Evolutionary conservation across 768 basidiomycete species (phyloP).

Genomic region (Tylopilus subfusipes): DNA sequence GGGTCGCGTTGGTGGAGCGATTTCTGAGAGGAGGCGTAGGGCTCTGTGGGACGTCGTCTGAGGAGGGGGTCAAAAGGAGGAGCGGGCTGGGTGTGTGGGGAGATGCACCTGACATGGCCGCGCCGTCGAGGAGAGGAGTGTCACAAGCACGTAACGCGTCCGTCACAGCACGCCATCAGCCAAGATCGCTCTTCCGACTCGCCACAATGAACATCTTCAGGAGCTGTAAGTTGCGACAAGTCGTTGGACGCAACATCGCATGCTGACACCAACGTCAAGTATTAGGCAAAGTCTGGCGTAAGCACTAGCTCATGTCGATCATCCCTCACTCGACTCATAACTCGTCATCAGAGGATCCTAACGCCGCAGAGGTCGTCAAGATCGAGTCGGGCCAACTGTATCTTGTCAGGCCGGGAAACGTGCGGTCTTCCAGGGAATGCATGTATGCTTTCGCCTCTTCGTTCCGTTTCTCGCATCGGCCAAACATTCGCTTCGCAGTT

Average conservation of each 20-base stretch:
- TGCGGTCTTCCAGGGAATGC: conserved; percentile 93
- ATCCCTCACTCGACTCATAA: conserved; percentile 22
- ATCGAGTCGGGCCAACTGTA: conserved; percentile 89
- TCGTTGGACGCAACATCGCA: conserved; percentile 1
- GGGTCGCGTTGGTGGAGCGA: conserved; percentile 10
- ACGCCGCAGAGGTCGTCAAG: conserved; percentile 93
- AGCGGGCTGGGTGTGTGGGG: neutral
- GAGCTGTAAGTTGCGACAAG: conserved; percentile 53
- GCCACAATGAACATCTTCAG: conserved; percentile 79
- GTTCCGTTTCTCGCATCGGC: neutral
- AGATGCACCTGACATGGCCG: conserved; percentile 19
- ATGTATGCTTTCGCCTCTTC: conserved; percentile 56
- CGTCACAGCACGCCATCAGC: conserved; percentile 19
- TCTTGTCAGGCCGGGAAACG: conserved; percentile 85
- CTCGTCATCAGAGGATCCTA: conserved; percentile 72
- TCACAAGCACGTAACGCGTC: conserved; percentile 28
- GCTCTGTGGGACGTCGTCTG: conserved; percentile 3
- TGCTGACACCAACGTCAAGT: conserved; percentile 46
- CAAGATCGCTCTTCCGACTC: conserved; percentile 18
- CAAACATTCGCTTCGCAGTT: conserved; percentile 46
- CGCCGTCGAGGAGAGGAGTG: conserved; percentile 2
- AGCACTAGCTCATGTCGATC: conserved; percentile 36
- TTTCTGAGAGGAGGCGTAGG: conserved; percentile 16
- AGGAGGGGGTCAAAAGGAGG: neutral
- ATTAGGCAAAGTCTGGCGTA: conserved; percentile 93